Evolutionary conservation across 2,329 filamentous ascomycete genomes (phyloP), one percentile per base, ranked within the genome.

Genomic region (Fusarium sublunatum): DNA sequence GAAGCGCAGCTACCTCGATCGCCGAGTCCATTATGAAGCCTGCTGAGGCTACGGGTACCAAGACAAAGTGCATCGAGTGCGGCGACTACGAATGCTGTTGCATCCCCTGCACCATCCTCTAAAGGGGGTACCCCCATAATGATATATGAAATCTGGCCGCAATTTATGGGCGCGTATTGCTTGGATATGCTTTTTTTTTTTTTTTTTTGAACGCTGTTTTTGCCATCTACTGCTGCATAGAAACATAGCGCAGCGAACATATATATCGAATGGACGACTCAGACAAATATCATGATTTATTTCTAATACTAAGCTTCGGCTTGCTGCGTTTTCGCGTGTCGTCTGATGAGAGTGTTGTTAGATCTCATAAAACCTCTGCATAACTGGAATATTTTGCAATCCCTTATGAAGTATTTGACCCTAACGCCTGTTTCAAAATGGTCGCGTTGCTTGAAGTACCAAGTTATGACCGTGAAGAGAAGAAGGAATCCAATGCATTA

Each of bases 91-190:
- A 83, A 46, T 86, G 83, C 71, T 86, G 83, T 72, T 86, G 83
- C 69, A 83, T 86, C 56, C 82, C 81, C 22, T 86, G 83, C 62
- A 77, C 75, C 8, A 77, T 85, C 34, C 80, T 85, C 77, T 84
- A 70, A 76, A 29, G 36, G 40, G 19, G 5, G n/a, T 19, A 19
- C 19, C n/a, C 10, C 2, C 15, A 24, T 22, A 34, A 26, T 15
- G 38, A 28, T 29, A 9, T 36, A 31, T 35, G 28, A 44, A 15
- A 50, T 15, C 29, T 12, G 11, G 13, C 25, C 44, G 29, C 36
- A 11, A 42, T 22, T 22, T 22, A 6, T 11, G 36, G 46, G 24
- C 15, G 19, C 54, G 40, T 38, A 6, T 43, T 61, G 15, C 36
- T 61, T 56, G 40, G 45, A 24, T 34, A 19, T 19, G 19, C 19